A percentile compares a stretch with the other conserved stretches of the same genome.
phyloP scores from a whole-genome alignment of 345 rosid species.

The Gossypium sturtianum region DNA sequence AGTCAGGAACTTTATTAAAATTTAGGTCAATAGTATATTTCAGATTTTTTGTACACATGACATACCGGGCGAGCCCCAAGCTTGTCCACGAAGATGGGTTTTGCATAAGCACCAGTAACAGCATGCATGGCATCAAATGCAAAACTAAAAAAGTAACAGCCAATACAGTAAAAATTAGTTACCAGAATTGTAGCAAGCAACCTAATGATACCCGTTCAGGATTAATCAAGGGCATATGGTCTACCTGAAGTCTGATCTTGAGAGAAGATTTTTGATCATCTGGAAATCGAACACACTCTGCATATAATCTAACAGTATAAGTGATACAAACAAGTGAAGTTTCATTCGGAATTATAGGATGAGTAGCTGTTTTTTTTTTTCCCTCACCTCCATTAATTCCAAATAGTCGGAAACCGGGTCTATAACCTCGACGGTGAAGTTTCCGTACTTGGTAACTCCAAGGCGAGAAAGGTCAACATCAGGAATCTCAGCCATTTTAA shows the following conservation, averaged over 20 bases:
- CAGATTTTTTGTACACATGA: slow-evolving; percentile 13
- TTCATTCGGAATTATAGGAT: slow-evolving; percentile 9
- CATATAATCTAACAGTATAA: slow-evolving; percentile 29
- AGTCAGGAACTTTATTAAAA: slow-evolving; percentile 13
- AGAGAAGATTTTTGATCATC: slow-evolving; percentile 71
- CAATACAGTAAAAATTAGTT: not conserved
- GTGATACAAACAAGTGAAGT: slow-evolving; percentile 11
- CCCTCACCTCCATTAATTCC: slow-evolving; percentile 85
- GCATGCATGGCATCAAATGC: slow-evolving; percentile 97
- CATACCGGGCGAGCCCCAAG: slow-evolving; percentile 67
- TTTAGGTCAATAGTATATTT: slow-evolving; percentile 11
- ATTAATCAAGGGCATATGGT: slow-evolving; percentile 11
- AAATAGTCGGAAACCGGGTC: slow-evolving; percentile 87
- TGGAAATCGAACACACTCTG: slow-evolving; percentile 88
- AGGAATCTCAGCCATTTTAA: slow-evolving; percentile 78
- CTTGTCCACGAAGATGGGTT: slow-evolving; percentile 84
- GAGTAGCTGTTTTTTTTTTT: not conserved
- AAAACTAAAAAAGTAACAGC: slow-evolving; percentile 42
- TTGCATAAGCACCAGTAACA: slow-evolving; percentile 92
- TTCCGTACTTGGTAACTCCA: slow-evolving; percentile 61
- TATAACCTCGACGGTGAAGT: slow-evolving; percentile 74
- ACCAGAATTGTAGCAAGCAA: not conserved
- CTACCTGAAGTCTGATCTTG: slow-evolving; percentile 72
- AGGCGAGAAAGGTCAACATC: slow-evolving; percentile 68
- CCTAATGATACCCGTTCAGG: not conserved